phyloP scores from a whole-genome alignment of 2,329 filamentous ascomycete genomes.

The Kalaharituber pfeilii region DNA sequence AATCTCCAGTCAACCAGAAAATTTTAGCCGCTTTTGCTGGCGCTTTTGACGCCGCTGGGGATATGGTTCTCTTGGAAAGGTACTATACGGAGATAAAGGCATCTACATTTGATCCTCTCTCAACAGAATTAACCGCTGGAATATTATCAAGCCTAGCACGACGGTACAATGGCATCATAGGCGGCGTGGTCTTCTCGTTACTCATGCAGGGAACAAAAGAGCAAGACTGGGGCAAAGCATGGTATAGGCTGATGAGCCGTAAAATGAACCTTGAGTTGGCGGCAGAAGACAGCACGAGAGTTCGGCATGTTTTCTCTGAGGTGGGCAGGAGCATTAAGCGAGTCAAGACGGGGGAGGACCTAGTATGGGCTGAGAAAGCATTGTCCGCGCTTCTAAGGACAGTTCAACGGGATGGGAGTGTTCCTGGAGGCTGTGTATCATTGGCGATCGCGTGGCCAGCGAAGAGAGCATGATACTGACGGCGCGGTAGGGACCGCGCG shows the following conservation, averaged over 20 bases:
- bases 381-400: background rate
- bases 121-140: background rate
- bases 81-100: background rate
- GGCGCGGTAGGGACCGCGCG: too few species aligned
- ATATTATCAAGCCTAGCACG: background rate
- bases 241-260: background rate
- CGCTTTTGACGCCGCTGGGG: background rate
- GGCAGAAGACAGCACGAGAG: background rate
- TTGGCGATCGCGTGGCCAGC: background rate
- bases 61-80: background rate
- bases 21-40: background rate
- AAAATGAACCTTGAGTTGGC: background rate
- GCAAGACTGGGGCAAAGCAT: background rate
- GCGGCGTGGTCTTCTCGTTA: background rate
- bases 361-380: background rate
- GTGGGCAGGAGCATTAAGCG: background rate
- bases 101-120: background rate
- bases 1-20: background rate
- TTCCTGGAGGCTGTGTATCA: background rate
- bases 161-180: background rate
- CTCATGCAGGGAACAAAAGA: background rate
- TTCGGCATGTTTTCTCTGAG: background rate
- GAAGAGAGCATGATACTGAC: too few species aligned
- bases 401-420: background rate
- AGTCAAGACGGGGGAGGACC: background rate